phyloP scores from a whole-genome alignment of 2,329 filamentous ascomycete genomes.

The Bisporella sp. region DNA sequence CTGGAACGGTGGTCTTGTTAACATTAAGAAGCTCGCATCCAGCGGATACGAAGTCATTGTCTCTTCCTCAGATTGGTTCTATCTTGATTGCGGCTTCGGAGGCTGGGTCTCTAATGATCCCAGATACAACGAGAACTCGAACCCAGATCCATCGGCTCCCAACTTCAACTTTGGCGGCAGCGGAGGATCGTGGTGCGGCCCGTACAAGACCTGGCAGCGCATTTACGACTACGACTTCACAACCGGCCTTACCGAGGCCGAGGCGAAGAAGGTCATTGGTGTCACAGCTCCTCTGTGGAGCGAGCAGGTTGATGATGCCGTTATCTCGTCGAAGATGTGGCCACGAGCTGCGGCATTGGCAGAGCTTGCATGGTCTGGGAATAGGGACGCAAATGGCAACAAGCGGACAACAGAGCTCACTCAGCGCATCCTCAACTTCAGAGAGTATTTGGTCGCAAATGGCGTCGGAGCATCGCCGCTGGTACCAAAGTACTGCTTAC shows the following conservation, averaged over 20 bases:
- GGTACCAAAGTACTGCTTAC: slow-evolving; percentile 50
- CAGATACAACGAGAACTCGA: slow-evolving; percentile 46
- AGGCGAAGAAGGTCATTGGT: slow-evolving; percentile 63
- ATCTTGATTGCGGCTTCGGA: slow-evolving; percentile 74
- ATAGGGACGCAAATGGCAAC: slow-evolving; percentile 52
- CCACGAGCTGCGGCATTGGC: slow-evolving; percentile 64
- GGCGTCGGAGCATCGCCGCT: slow-evolving; percentile 42
- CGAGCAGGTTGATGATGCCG: slow-evolving; percentile 67
- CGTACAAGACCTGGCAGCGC: slow-evolving; percentile 72
- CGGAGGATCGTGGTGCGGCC: slow-evolving; percentile 72
- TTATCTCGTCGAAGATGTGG: slow-evolving; percentile 69
- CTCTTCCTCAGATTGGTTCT: slow-evolving; percentile 72
- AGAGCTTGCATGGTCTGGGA: slow-evolving; percentile 68
- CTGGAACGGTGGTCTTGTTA: slow-evolving; percentile 58
- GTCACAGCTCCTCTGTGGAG: slow-evolving; percentile 78
- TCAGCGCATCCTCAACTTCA: slow-evolving; percentile 50
- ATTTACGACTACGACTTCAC: slow-evolving; percentile 75
- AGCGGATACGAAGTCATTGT: slow-evolving; percentile 64
- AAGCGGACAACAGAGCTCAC: slow-evolving; percentile 56
- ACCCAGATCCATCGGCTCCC: slow-evolving; percentile 53
- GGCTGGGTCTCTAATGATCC: slow-evolving; percentile 61
- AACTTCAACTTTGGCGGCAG: slow-evolving; percentile 50
- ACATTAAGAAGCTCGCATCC: slow-evolving; percentile 52
- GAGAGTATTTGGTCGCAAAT: slow-evolving; percentile 50
- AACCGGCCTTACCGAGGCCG: slow-evolving; percentile 50